Base-by-base conservation (phyloP, 768 basidiomycete genomes). In the Fistulinella prunicolor region DNA sequence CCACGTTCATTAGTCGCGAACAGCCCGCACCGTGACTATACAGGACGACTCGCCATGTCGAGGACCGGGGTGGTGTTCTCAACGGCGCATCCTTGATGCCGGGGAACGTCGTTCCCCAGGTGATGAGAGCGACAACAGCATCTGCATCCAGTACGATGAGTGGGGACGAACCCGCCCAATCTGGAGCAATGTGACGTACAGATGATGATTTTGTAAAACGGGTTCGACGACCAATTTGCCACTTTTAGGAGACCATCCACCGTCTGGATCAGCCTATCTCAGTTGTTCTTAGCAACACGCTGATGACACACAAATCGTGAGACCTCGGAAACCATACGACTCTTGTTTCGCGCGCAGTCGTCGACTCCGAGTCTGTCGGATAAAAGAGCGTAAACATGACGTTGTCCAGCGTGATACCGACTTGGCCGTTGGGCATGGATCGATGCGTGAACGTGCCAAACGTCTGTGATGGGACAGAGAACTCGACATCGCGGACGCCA, bases 21-120 rank as follows among this genome's bases (percentile, higher is more conserved):
- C 72, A 74, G 14, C 72, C 72, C 7, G 71, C 66, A 12, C 76
- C 75, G 49, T 78, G 75, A 17, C 71, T 72, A 62, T 76, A 78
- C 50, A 78, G 55, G 51, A 77, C 58, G 8, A 78, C 59, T 0
- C 72, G 71, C 66, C 67, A 72, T 44, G 63, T 60, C 22, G 19
- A 16, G 13, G 41, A 43, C 9, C 23, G 19, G 0, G 61, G 56
- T 0, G 62, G 62, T 12, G 9, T 36, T 4, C 47, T 53, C 42
- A 67, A 46, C 7, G 58, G 54, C 0, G 65, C 65, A 23, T 69
- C 55, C 29, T 56, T 51, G n/a, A 58, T 16, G 9, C 59, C 61
- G 3, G 68, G 66, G 46, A 69, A 65, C 16, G 67, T 67, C 6
- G 58, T 69, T 9, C 67, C 66, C 50, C 57, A 61, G 22, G 63